Evolutionary conservation across 352 stramenopile genomes (phyloP).

Genomic region (Phytopythium oedochilum): DNA sequence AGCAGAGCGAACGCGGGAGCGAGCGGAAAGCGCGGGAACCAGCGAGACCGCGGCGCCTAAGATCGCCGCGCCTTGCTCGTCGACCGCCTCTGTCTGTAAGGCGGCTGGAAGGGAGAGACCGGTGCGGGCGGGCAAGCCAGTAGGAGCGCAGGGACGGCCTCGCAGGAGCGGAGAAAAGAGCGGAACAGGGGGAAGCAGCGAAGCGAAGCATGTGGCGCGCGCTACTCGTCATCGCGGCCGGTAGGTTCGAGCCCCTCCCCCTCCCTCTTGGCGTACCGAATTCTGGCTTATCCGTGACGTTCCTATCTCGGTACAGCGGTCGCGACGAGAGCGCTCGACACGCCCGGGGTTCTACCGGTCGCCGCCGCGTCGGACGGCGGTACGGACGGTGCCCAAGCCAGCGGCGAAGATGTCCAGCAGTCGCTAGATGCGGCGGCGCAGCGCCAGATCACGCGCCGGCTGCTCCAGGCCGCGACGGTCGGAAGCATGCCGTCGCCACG

Average conservation of each 20-base stretch:
- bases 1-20: not conserved
- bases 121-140: not conserved
- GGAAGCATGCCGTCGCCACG: constrained; percentile 23
- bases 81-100: not conserved
- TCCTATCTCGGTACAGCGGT: not conserved
- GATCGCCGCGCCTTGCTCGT: not conserved
- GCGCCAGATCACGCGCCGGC: constrained; percentile 2
- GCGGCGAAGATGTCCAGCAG: not conserved
- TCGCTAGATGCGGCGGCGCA: not conserved
- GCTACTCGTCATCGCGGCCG: not conserved
- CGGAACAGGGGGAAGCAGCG: not conserved
- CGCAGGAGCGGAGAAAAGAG: not conserved
- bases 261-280: no score
- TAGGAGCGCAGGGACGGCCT: not conserved
- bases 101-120: not conserved
- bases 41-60: not conserved
- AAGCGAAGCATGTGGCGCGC: not conserved
- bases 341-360: not conserved
- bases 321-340: not conserved
- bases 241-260: not conserved
- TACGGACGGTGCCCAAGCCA: not conserved
- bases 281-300: not conserved
- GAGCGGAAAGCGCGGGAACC: not conserved
- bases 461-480: constrained; percentile 2
- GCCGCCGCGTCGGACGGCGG: not conserved